Base-by-base conservation (phyloP, 805 yeast genomes). In the Barnettozyma pratensis region DNA sequence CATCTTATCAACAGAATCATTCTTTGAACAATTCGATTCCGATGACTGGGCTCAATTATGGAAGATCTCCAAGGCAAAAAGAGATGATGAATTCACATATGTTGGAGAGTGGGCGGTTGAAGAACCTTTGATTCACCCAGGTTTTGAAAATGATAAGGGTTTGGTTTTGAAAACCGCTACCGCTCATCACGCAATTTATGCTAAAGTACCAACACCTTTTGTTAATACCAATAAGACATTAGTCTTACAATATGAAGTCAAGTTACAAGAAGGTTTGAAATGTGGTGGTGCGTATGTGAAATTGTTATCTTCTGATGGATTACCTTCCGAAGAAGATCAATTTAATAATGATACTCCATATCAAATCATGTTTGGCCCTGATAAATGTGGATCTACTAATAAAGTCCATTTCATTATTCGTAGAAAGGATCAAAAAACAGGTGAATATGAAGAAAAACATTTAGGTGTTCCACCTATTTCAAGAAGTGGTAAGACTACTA, bases 201-300 rank as follows among this genome's bases (percentile, higher is more conserved):
- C 80, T 47, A 65, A 72, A 52, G 73, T 91, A 47, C 78, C 79
- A 19, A 49, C 65, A 29, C 76, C 83, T 3, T 74, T 90, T 49
- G 76, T 77, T 62, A 84, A 83, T 65, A 76, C 71, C 9, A 75
- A 74, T 55, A 72, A 80, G 49, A 81, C 88, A 12, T 71, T 91
- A 53, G 96, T 91, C 8, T 69, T 89, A 39, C 97, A 91, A 68
- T 91, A 88, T 66, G 97, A 91, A 67, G 87, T 88, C 47, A 90
- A 90, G 69, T 68, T 83, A 39, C 96, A 91, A 69, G 73, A 84
- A 38, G 87, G 87, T 8, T 70, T 89, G 48, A 73, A 73, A 41
- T 91, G 97, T 68, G 96, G 96, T 43, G 97, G 97, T 47, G 92
- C 95, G 1, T 91, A 90, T 68, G 65, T 91, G 55, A 91, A 91